Evolutionary conservation across 345 rosid species (phyloP).

Genomic region (Syzygium oleosum): DNA sequence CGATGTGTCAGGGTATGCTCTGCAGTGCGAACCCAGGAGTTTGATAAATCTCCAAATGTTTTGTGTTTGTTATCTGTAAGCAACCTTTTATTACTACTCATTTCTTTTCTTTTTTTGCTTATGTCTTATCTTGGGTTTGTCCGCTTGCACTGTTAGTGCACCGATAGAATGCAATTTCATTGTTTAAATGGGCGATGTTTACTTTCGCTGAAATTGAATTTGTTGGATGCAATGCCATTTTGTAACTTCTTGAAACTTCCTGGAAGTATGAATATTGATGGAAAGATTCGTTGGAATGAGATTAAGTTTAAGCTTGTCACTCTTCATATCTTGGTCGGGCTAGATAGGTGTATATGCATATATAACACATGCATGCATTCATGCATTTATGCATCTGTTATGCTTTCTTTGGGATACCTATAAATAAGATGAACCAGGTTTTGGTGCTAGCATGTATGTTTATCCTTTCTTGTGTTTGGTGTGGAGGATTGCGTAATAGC

Average conservation of each 20-base stretch:
- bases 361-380: not conserved
- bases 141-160: not conserved
- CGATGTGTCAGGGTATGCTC: slow-evolving; percentile 98
- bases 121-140: not conserved
- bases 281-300: not conserved
- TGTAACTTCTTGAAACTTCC: not conserved
- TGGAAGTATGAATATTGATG: not conserved
- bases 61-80: slow-evolving; percentile 57
- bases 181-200: not conserved
- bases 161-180: not conserved
- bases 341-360: not conserved
- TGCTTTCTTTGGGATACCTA: not conserved
- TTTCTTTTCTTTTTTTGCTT: slow-evolving; percentile 1
- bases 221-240: not conserved
- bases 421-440: not conserved
- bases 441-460: not conserved
- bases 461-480: not conserved
- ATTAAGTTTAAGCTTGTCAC: not conserved
- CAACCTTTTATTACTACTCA: slow-evolving; percentile 19
- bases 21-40: slow-evolving; percentile 96
- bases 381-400: not conserved
- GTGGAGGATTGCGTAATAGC: not conserved
- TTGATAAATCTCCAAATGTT: slow-evolving; percentile 59
- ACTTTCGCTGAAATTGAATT: not conserved
- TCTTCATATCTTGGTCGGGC: not conserved